Conservation (phyloP, 192 early-diverging fungal genomes). For the Coemansia sp. region DNA sequence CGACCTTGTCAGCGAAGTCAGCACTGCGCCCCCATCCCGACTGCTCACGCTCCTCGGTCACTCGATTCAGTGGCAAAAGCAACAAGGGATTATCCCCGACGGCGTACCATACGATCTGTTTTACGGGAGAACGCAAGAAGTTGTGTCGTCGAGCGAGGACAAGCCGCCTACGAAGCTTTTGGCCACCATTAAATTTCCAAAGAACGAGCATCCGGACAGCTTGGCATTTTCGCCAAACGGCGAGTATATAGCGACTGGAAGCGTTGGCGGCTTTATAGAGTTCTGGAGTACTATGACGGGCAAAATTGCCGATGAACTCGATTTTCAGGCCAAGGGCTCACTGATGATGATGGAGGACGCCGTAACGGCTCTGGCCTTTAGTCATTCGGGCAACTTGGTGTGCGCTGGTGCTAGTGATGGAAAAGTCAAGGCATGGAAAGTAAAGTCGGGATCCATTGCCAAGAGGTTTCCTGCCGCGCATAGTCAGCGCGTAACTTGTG, state of each 20-base stretch:
- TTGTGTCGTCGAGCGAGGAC: slow-evolving; percentile 72
- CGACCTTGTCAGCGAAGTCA: slow-evolving; percentile 32
- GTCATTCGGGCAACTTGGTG: slow-evolving; percentile 71
- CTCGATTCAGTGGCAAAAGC: slow-evolving; percentile 84
- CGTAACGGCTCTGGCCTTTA: slow-evolving; percentile 75
- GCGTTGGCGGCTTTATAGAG: slow-evolving; percentile 94
- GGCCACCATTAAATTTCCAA: slow-evolving; percentile 90
- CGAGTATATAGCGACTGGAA: slow-evolving; percentile 83
- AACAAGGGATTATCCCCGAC: slow-evolving; percentile 72
- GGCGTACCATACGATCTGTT: slow-evolving; percentile 82
- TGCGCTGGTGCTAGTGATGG: slow-evolving; percentile 87
- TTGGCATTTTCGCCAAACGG: slow-evolving; percentile 83
- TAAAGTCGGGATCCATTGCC: slow-evolving; percentile 70
- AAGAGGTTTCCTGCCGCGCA: slow-evolving; percentile 82
- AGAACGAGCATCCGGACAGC: slow-evolving; percentile 78
- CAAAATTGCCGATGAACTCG: slow-evolving; percentile 83
- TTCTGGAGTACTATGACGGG: slow-evolving; percentile 93
- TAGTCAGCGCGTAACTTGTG: slow-evolving; percentile 76
- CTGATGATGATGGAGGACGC: slow-evolving; percentile 91
- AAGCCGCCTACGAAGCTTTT: slow-evolving; percentile 67
- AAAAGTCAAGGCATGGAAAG: slow-evolving; percentile 85
- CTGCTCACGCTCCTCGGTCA: slow-evolving; percentile 86
- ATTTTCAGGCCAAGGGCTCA: slow-evolving; percentile 82
- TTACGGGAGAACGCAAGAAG: slow-evolving; percentile 58
- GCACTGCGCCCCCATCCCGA: slow-evolving; percentile 67